Evolutionary conservation across 306 rosid species (phyloP).

Genomic region (Gastrolobium villosum): DNA sequence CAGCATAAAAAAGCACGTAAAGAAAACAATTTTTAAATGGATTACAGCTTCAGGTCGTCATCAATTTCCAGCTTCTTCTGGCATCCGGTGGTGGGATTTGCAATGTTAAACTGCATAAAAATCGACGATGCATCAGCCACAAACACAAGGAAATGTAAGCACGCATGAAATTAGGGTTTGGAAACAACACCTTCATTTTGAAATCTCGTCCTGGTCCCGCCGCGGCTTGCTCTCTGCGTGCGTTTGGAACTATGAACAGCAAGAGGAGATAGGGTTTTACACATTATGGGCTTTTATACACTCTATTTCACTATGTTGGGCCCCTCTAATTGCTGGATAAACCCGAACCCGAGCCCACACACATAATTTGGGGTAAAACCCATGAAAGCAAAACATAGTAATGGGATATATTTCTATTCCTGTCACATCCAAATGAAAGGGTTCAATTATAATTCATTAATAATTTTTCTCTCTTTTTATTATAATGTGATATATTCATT

Average conservation of each 20-base stretch:
- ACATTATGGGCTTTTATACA: slow-evolving; percentile 21
- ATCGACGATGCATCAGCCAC: neutral
- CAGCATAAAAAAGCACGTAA: neutral
- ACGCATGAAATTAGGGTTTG: neutral
- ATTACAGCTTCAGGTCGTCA: slow-evolving; percentile 53
- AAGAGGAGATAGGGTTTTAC: slow-evolving; percentile 32
- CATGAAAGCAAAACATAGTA: too few relatives aligned
- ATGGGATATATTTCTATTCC: too few relatives aligned
- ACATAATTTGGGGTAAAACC: too few relatives aligned
- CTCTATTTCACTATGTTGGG: slow-evolving; percentile 1
- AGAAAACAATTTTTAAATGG: neutral
- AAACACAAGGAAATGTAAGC: neutral
- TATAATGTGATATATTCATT: too few relatives aligned
- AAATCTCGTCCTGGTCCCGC: slow-evolving; percentile 35
- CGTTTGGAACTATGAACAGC: neutral
- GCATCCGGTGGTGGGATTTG: slow-evolving; percentile 54
- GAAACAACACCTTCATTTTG: slow-evolving; percentile 49
- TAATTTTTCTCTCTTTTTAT: too few relatives aligned
- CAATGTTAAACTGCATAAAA: slow-evolving; percentile 51
- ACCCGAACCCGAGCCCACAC: neutral
- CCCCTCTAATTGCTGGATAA: neutral
- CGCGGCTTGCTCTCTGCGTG: neutral
- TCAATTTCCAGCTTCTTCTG: slow-evolving; percentile 56
- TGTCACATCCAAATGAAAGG: too few relatives aligned
- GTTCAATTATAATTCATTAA: too few relatives aligned